Percentiles rank a stretch among this genome's conserved stretches.
These are phyloP conservation scores for Aspergillus sp. DNA, from an alignment of 2,329 filamentous ascomycete species.

Conservation along the genomic window DNA sequence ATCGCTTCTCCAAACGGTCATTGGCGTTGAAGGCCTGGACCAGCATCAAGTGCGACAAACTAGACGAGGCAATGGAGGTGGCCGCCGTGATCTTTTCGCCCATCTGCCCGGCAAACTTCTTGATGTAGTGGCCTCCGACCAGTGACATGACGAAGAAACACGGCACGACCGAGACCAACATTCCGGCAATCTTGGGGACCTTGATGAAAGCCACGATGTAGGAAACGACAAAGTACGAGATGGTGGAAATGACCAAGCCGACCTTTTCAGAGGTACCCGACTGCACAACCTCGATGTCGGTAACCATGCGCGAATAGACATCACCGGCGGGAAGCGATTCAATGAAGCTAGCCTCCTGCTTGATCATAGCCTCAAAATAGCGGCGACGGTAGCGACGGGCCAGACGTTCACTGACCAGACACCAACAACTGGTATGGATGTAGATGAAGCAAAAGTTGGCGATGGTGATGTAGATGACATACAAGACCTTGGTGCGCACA, in stretches of 20 bases:
- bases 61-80: constrained; percentile 59
- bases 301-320: constrained; percentile 58
- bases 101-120: constrained; percentile 45
- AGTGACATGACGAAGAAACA: constrained; percentile 57
- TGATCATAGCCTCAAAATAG: constrained; percentile 55
- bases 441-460: constrained; percentile 62
- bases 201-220: constrained; percentile 65
- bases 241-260: constrained; percentile 57
- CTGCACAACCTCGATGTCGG: constrained; percentile 62
- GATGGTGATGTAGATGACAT: constrained; percentile 60
- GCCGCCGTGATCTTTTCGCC: constrained; percentile 52
- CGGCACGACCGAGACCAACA: constrained; percentile 59
- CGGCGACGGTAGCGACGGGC: constrained; percentile 57
- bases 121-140: constrained; percentile 50
- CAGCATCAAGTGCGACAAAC: constrained; percentile 54
- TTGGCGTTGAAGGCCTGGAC: constrained; percentile 62
- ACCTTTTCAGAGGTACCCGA: constrained; percentile 67
- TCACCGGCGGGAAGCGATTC: constrained; percentile 59
- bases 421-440: constrained; percentile 60
- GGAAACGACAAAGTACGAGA: constrained; percentile 62
- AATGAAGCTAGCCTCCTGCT: constrained; percentile 61
- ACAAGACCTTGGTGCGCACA: constrained; percentile 49
- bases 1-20: constrained; percentile 54
- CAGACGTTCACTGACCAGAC: constrained; percentile 58
- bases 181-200: constrained; percentile 57